A percentile compares a stretch with the other conserved stretches of the same genome.
These are phyloP conservation scores for Tieghemiomyces parasiticus DNA, from an alignment of 192 early-diverging fungal genomes.

Conservation along the genomic window DNA sequence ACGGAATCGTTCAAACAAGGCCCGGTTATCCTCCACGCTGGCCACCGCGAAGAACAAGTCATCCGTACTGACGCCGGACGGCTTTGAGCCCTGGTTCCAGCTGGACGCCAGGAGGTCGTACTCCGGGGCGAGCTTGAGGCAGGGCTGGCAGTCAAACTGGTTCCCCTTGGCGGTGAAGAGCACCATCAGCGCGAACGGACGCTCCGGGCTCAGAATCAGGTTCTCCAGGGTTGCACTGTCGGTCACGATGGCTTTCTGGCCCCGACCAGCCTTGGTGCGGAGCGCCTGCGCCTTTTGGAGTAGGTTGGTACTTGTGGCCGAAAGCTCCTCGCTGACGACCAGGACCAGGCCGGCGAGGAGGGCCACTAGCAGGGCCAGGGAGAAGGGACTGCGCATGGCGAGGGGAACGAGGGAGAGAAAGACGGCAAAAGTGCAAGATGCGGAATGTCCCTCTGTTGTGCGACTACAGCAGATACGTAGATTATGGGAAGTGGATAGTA, in stretches of 20 bases:
- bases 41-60: background rate
- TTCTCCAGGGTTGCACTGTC: background rate
- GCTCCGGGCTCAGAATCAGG: background rate
- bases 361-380: too few species aligned
- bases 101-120: background rate
- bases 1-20: background rate
- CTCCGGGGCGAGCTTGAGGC: background rate
- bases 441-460: too few species aligned
- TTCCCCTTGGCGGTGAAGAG: background rate
- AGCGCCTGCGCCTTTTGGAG: background rate
- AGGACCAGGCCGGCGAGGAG: too few species aligned
- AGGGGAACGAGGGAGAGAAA: too few species aligned
- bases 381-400: too few species aligned
- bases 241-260: background rate
- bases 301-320: background rate
- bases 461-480: too few species aligned
- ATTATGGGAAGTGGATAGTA: too few species aligned
- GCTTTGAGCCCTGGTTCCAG: background rate
- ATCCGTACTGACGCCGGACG: background rate
- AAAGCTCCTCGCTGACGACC: too few species aligned
- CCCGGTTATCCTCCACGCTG: background rate
- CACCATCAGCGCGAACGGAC: background rate
- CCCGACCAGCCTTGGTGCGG: background rate
- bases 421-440: too few species aligned
- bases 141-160: background rate